These are phyloP conservation scores for Boehmeria nivea DNA, from an alignment of 306 rosid genomes.

Conservation along the genomic window DNA sequence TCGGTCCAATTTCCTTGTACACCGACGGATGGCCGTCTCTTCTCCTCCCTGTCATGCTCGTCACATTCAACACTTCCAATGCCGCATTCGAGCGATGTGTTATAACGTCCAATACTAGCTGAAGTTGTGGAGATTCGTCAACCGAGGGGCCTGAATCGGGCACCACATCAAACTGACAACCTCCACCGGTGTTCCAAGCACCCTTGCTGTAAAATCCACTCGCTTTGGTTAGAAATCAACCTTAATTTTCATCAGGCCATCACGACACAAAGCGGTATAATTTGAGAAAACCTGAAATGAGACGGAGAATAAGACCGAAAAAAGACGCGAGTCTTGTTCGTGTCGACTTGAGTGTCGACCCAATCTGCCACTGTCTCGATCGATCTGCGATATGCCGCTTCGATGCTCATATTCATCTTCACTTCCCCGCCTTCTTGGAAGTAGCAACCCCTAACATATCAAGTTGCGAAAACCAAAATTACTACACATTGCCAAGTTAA, in stretches of 20 bases:
- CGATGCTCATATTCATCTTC: constrained; percentile 66
- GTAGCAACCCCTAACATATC: constrained; percentile 60
- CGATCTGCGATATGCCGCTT: constrained; percentile 58
- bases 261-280: too few species aligned
- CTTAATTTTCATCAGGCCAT: too few species aligned
- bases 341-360: constrained; percentile 53
- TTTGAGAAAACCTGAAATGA: constrained; percentile 62
- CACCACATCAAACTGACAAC: constrained; percentile 67
- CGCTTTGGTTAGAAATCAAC: too few species aligned
- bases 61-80: constrained; percentile 54
- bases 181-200: constrained; percentile 74
- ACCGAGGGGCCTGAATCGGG: constrained; percentile 52
- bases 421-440: constrained; percentile 65
- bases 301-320: constrained; percentile 79
- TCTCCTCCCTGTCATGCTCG: constrained; percentile 58
- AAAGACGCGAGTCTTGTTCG: constrained; percentile 56
- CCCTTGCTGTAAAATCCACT: constrained; percentile 19
- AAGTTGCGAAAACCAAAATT: too few species aligned
- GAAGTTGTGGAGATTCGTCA: constrained; percentile 24
- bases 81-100: constrained; percentile 35
- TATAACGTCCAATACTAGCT: constrained; percentile 38
- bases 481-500: not conserved
- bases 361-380: constrained; percentile 56
- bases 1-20: constrained; percentile 37
- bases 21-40: constrained; percentile 77